A percentile compares a stretch with the other conserved stretches of the same genome.
phyloP scores from a whole-genome alignment of 192 early-diverging fungal genomes.

The Podochytrium sp. region DNA sequence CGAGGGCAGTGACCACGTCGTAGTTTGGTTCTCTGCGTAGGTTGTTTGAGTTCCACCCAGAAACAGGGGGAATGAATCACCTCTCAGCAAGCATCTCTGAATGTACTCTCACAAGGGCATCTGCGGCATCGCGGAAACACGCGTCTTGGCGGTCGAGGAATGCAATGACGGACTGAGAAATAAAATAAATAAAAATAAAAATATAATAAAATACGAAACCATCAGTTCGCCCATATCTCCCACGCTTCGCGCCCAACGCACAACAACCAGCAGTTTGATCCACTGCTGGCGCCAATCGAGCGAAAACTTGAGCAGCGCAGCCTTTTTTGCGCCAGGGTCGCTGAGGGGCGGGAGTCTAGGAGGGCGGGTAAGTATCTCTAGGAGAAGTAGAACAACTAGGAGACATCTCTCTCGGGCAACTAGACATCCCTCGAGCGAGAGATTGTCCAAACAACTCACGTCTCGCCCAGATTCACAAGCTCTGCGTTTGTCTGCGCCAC shows the following conservation, averaged over 20 bases:
- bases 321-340: neutral
- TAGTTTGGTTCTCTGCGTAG: slow-evolving; percentile 71
- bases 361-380: neutral
- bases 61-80: neutral
- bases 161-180: slow-evolving; percentile 58
- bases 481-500: slow-evolving; percentile 12
- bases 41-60: neutral
- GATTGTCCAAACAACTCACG: too few relatives aligned
- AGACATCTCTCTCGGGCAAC: neutral
- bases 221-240: slow-evolving; percentile 26
- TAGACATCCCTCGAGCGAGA: neutral
- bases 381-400: neutral
- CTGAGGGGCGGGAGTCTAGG: neutral
- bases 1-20: slow-evolving; percentile 82
- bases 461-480: slow-evolving; percentile 21
- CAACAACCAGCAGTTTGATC: slow-evolving; percentile 70
- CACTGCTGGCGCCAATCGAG: slow-evolving; percentile 7
- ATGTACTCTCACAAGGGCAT: slow-evolving; percentile 50
- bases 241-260: slow-evolving; percentile 76
- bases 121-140: slow-evolving; percentile 62
- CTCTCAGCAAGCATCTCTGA: slow-evolving; percentile 41
- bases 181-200: neutral
- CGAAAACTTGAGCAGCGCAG: slow-evolving; percentile 1
- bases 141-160: slow-evolving; percentile 67
- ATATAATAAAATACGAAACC: too few relatives aligned